Percentiles rank a stretch among this genome's conserved stretches.
Evolutionary conservation across 2,329 filamentous ascomycete species (phyloP).

Genomic region (Monosporascus sp.): DNA sequence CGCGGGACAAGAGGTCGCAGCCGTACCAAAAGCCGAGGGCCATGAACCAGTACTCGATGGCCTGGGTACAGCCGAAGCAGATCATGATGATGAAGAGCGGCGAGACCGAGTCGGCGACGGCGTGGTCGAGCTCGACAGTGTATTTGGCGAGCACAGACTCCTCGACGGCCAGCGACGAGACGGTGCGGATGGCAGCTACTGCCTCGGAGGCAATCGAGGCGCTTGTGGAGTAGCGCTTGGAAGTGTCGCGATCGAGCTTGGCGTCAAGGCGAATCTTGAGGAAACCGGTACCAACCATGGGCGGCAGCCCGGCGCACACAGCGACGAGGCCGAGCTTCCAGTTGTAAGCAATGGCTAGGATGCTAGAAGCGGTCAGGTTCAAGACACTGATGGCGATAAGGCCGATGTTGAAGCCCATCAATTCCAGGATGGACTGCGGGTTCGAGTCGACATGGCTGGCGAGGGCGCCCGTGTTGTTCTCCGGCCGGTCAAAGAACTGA

Average conservation of each 20-base stretch:
- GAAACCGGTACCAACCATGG: conserved; percentile 35
- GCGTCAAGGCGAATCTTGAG: conserved; percentile 34
- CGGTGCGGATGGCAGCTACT: conserved; percentile 39
- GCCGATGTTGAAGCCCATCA: conserved; percentile 38
- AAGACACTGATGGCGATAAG: conserved; percentile 36
- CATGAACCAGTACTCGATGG: conserved; percentile 25
- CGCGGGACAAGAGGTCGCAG: conserved; percentile 26
- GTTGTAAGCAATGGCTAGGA: conserved; percentile 34
- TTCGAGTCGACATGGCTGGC: conserved; percentile 25
- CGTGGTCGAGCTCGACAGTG: conserved; percentile 23
- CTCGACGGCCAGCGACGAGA: conserved; percentile 35
- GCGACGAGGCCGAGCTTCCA: conserved; percentile 43
- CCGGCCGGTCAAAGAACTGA: conserved; percentile 29
- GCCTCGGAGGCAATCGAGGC: conserved; percentile 42
- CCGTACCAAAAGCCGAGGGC: conserved; percentile 33
- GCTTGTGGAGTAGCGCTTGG: conserved; percentile 23
- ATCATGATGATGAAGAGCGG: conserved; percentile 18
- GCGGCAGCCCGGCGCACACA: conserved; percentile 36
- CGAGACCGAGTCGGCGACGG: conserved; percentile 1
- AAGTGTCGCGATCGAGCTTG: conserved; percentile 16
- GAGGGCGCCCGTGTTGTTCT: conserved; percentile 30
- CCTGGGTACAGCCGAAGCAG: conserved; percentile 23
- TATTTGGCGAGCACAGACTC: conserved; percentile 29
- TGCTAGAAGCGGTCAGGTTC: conserved; percentile 33
- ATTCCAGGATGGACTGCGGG: conserved; percentile 38